Evolutionary conservation across 495 filamentous ascomycete genomes (phyloP), one percentile per base, ranked within the genome.

Genomic region (Penicillium silybi): DNA sequence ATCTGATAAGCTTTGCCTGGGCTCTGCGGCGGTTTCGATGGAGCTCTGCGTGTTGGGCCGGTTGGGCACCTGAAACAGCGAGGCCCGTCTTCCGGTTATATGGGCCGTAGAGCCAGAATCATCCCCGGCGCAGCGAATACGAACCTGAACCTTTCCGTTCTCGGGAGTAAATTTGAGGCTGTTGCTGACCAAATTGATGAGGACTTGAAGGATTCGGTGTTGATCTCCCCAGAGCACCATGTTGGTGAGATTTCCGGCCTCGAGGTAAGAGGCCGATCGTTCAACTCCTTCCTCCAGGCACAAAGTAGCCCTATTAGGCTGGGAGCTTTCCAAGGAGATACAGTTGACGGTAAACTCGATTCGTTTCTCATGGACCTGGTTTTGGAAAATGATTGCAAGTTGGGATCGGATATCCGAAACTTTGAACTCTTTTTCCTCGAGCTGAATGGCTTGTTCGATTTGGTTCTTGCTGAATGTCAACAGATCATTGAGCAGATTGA

Each of bases 381-480:
- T 91, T 48, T 88, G 88, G 58, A 97, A 97, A 43, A 96, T 92
- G 10, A 88, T 86, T 17, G 83, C 60, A 19, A 96, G 74, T 60
- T 96, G 92, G 13, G 86, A 81, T 46, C 81, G 80, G 50, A 96
- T 81, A 52, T 96, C 91, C 9, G 81, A 80, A 17, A 97, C 60
- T 32, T 83, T 79, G 57, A 97, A 97, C 59, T 92, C 90, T 50
- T 82, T 88, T 61, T 95, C 88, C 46, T 96, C 90, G 3, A 95
- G 68, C 29, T 73, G 83, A 22, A 95, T 71, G 48, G 91, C 83
- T 54, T 83, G 80, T 0, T 92, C 91, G 47, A 95, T 88, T 70
- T 95, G 89, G 65, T 96, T 96, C 67, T 92, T 93, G 52, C 86
- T 92, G 71, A 96, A 96, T 4, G 87, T 95, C 37, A 97, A 74